Percentiles rank a stretch among this genome's conserved stretches.
Evolutionary conservation across 257 asterid genomes (phyloP).

Genomic region (Verbena officinalis): DNA sequence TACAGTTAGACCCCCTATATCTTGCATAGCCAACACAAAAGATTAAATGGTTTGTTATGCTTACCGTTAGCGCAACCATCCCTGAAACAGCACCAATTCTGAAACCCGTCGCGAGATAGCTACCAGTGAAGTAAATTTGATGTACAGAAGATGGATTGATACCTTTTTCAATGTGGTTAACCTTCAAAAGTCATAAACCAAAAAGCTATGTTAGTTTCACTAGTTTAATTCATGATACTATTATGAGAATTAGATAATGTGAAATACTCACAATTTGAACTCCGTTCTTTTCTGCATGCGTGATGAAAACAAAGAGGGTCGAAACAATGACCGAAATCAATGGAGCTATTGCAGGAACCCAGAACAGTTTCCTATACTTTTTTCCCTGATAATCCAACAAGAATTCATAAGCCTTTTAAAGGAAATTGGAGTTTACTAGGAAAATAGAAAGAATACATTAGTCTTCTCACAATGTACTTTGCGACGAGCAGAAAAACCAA

Average conservation of each 20-base stretch:
- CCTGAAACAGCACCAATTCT: slow-evolving; percentile 66
- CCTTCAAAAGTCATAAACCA: slow-evolving; percentile 31
- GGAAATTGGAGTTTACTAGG: no score
- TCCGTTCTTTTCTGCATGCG: slow-evolving; percentile 69
- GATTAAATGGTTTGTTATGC: not conserved
- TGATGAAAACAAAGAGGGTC: slow-evolving; percentile 60
- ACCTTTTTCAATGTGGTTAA: slow-evolving; percentile 51
- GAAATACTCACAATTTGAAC: slow-evolving; percentile 57
- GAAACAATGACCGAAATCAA: slow-evolving; percentile 66
- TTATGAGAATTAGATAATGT: not conserved
- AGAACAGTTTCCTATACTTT: slow-evolving; percentile 57
- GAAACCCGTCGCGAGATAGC: slow-evolving; percentile 55
- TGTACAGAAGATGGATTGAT: slow-evolving; percentile 61
- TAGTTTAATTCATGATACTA: not conserved
- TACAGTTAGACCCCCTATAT: no score
- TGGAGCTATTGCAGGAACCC: slow-evolving; percentile 87
- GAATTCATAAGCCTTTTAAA: no score
- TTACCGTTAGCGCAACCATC: slow-evolving; percentile 67
- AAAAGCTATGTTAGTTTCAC: not conserved
- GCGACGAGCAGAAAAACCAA: slow-evolving; percentile 57
- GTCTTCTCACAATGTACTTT: slow-evolving; percentile 64
- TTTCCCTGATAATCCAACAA: slow-evolving; percentile 49
- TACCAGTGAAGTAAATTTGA: slow-evolving; percentile 57
- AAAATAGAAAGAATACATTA: not conserved
- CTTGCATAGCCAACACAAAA: no score